phyloP scores from a whole-genome alignment of 2,329 filamentous ascomycete species.

The Trichoderma sp. region DNA sequence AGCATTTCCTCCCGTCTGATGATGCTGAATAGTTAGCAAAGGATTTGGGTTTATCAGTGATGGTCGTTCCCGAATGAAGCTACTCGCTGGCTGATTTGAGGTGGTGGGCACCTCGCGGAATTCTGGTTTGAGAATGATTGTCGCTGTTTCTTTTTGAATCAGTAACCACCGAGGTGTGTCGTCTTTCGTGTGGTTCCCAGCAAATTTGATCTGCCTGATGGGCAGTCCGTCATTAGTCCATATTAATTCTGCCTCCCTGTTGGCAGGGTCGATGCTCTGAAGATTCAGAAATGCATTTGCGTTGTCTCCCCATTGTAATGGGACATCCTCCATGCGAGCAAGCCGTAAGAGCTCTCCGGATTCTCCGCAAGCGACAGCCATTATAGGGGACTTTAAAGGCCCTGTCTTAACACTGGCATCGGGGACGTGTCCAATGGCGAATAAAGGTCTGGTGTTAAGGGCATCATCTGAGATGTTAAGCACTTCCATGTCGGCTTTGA shows the following conservation, averaged over 20 bases:
- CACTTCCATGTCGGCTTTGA: conserved; percentile 41
- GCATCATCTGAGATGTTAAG: conserved; percentile 33
- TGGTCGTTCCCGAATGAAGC: conserved; percentile 31
- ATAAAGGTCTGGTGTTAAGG: conserved; percentile 36
- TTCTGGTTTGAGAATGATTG: conserved; percentile 54
- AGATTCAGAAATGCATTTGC: conserved; percentile 50
- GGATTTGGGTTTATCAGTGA: conserved; percentile 59
- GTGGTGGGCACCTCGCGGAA: conserved; percentile 36
- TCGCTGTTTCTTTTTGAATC: conserved; percentile 54
- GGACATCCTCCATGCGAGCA: conserved; percentile 49
- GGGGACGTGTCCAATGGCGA: conserved; percentile 58
- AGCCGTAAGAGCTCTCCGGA: conserved; percentile 61
- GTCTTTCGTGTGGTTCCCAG: conserved; percentile 40
- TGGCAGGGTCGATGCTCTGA: conserved; percentile 43
- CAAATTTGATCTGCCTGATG: conserved; percentile 54
- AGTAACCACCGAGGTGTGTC: conserved; percentile 51
- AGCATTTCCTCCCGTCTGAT: conserved; percentile 53
- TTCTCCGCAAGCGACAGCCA: conserved; percentile 56
- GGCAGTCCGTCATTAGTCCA: conserved; percentile 57
- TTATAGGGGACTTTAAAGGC: conserved; percentile 36
- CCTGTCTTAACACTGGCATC: conserved; percentile 39
- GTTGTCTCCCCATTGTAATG: conserved; percentile 55
- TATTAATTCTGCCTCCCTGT: conserved; percentile 47
- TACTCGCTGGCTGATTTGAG: conserved; percentile 4
- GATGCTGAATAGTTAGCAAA: conserved; percentile 52